Base-by-base conservation (phyloP, 768 basidiomycete genomes). In the Paxillus rubicundulus region DNA sequence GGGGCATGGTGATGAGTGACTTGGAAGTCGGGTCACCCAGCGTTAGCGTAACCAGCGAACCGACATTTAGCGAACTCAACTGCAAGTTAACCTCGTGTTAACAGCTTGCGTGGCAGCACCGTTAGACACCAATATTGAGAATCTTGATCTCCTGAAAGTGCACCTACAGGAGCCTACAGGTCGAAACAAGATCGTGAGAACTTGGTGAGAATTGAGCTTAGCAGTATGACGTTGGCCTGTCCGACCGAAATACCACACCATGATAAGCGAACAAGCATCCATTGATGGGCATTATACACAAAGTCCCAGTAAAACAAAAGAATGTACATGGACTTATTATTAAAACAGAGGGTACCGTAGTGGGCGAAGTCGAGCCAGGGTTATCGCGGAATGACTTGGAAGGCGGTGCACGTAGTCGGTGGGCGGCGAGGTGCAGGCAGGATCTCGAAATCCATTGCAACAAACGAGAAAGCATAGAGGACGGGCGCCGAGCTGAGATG, bases 251-350 rank as follows among this genome's bases (percentile, higher is more conserved):
- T 14, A 33, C 12, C n/a, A n/a, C n/a, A n/a, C n/a, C n/a, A n/a
- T n/a, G n/a, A n/a, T 14, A 12, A 13, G 5, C 33, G 33, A 33
- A 33, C 33, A 33, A 59, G 59, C 56, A 64, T 56, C 61, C 52
- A 56, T 64, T 55, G 52, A 57, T 27, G 45, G 20, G 51, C 49
- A 16, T 61, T 59, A 58, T 58, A 58, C 20, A 65, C 65, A 67
- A 54, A 52, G 56, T 52, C 33, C 57, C 40, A 28, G 37, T 12
- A 66, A 62, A 24, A 60, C 60, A 66, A 67, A 60, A 62, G 64
- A 65, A 67, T 67, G 56, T 67, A 66, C 64, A 66, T 60, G 55
- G 60, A 60, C 21, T 60, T 60, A 66, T 66, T 56, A 65, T 60
- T 51, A 33, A 62, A 53, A 65, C 40, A 52, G 52, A 55, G 54